Base-by-base conservation (phyloP, 2,329 filamentous ascomycete genomes). In the Chrysoporthe deuterocubensis region DNA sequence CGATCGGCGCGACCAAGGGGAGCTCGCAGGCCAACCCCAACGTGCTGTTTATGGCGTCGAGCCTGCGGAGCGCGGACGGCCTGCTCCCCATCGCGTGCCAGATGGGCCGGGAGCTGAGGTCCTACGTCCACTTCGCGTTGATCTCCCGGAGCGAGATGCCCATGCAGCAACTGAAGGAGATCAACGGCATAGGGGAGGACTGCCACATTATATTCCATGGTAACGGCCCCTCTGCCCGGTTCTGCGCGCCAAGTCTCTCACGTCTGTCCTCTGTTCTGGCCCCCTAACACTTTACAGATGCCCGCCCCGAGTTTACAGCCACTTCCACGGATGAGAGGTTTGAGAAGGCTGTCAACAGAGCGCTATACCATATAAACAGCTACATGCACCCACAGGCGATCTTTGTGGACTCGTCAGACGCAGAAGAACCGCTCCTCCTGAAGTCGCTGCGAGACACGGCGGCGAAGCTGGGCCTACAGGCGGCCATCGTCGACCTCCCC, bases 21-120 rank as follows among this genome's bases (percentile, higher is more conserved):
- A 78, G 79, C 61, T 80, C 81, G 64, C 70, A 76, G 43, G 75
- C 79, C 48, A 92, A 92, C 74, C 86, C 86, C 62, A 94, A 94
- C 74, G 85, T 97, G 18, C 78, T 97, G 3, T 97, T 97, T 76
- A 90, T 90, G 4, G 89, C 92, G 3, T 90, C 92, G 0, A 94
- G 85, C 69, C 79, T 96, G 62, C 87, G 87, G 76, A 96, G 92
- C 75, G 88, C 89, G 18, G 86, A 92, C 0, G 85, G 86, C 43
- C 77, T 97, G 64, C 81, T 97, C 43, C 93, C 94, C 0, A 83
- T 97, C 75, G 93, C 94, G 6, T 98, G 96, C 78, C 87, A 92
- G 73, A 97, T 97, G 94, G 90, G 89, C 7, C 78, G 78, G 32
- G 85, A 89, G 77, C 84, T 86, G 66, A 83, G 86, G 68, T 97